A percentile compares a stretch with the other conserved stretches of the same genome.
Conservation (phyloP, 768 basidiomycete species). For the Podaxis sp. region DNA sequence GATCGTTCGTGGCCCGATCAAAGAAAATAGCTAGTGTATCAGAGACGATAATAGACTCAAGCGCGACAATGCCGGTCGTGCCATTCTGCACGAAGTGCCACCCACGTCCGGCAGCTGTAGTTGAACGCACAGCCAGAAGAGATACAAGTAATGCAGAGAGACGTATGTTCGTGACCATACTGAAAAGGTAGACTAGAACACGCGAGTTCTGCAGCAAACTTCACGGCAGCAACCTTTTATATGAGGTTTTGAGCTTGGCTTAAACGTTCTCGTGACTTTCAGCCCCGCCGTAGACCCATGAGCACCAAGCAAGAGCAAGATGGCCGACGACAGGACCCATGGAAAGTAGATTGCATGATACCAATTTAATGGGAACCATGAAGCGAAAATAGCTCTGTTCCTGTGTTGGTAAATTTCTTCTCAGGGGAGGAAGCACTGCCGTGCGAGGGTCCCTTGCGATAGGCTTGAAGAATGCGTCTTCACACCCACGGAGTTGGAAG, state of each 20-base stretch:
- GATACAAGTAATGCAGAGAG: background rate
- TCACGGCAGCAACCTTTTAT: background rate
- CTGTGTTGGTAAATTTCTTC: background rate
- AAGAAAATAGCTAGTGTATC: slow-evolving; percentile 25
- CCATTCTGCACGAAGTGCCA: slow-evolving; percentile 27
- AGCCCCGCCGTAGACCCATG: no score
- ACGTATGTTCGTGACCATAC: background rate
- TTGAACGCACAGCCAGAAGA: background rate
- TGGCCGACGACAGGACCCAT: background rate
- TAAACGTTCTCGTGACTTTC: background rate
- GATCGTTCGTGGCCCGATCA: slow-evolving; percentile 31
- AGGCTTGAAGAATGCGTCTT: background rate
- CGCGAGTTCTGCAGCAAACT: background rate
- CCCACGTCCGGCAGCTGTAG: slow-evolving; percentile 11
- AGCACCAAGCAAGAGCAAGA: background rate
- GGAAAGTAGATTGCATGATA: background rate
- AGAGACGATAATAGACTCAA: slow-evolving; percentile 26
- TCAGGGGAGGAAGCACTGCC: slow-evolving; percentile 1
- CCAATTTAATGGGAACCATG: background rate
- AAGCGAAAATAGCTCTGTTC: background rate
- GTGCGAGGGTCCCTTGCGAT: slow-evolving; percentile 1
- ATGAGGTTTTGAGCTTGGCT: background rate
- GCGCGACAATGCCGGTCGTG: slow-evolving; percentile 23
- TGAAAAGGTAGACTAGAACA: background rate
- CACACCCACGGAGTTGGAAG: background rate